Percentiles rank a stretch among this genome's conserved stretches.
phyloP scores from a whole-genome alignment of 768 basidiomycete species.

The Pleurotus djamor region DNA sequence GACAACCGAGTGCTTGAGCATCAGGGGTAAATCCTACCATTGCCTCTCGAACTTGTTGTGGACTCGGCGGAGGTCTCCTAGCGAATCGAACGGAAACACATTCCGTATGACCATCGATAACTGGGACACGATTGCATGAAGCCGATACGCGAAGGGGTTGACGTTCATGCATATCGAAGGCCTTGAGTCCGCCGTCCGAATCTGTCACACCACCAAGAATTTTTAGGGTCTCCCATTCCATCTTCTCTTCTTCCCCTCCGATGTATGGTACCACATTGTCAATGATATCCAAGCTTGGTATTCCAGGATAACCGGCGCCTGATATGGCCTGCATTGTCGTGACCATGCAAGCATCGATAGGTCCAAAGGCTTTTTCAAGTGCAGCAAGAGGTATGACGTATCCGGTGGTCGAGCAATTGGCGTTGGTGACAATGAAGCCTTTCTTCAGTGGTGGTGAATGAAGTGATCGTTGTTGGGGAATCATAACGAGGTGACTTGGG shows the following conservation, averaged over 20 bases:
- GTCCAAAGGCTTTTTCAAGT: conserved; percentile 88
- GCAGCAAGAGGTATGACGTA: conserved; percentile 89
- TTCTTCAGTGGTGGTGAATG: conserved; percentile 67
- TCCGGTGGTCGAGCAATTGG: conserved; percentile 97
- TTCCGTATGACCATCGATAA: conserved; percentile 93
- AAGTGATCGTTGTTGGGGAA: conserved; percentile 75
- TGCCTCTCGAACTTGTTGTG: conserved; percentile 85
- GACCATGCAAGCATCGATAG: conserved; percentile 87
- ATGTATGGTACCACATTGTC: conserved; percentile 98
- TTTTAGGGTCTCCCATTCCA: conserved; percentile 98
- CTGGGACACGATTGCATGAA: conserved; percentile 92
- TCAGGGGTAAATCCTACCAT: conserved; percentile 73
- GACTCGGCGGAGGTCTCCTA: conserved; percentile 74
- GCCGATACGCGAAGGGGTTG: conserved; percentile 89
- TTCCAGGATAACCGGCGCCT: conserved; percentile 96
- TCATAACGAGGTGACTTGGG: conserved; percentile 77
- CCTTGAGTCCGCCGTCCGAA: conserved; percentile 48
- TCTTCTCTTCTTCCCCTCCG: conserved; percentile 93
- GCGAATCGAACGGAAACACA: conserved; percentile 87
- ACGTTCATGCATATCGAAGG: conserved; percentile 85
- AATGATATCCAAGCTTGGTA: conserved; percentile 84
- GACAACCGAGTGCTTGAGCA: conserved; percentile 72
- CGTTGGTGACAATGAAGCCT: conserved; percentile 98
- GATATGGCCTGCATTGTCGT: conserved; percentile 99
- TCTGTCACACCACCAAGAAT: conserved; percentile 83